These are phyloP conservation scores for Fusarium praegraminearum DNA, from an alignment of 2,329 filamentous ascomycete species.

Conservation along the genomic window DNA sequence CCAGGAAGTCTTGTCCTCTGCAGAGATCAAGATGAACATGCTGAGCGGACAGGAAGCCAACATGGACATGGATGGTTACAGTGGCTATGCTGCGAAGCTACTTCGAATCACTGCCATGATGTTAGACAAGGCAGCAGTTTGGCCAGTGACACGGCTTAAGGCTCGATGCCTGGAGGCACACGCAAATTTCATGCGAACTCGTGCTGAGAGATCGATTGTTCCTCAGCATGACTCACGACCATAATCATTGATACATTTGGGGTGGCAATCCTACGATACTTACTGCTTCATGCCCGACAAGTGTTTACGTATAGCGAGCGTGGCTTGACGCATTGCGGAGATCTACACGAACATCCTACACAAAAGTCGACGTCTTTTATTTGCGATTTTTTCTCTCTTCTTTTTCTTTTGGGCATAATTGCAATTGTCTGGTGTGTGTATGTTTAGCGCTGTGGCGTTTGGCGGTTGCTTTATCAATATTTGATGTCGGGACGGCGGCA, in stretches of 20 bases:
- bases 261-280: not conserved
- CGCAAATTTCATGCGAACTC: conserved; percentile 62
- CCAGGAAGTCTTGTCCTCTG: conserved; percentile 78
- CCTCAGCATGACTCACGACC: conserved; percentile 51
- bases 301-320: conserved; percentile 1
- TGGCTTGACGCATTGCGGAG: conserved; percentile 11
- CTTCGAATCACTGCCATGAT: conserved; percentile 86
- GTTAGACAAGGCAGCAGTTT: conserved; percentile 89
- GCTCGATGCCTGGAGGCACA: conserved; percentile 67
- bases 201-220: conserved; percentile 65
- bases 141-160: conserved; percentile 76
- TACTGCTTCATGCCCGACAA: not conserved
- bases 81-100: conserved; percentile 86
- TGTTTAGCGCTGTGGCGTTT: conserved; percentile 39
- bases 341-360: conserved; percentile 5
- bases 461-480: conserved; percentile 20
- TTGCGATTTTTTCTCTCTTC: conserved; percentile 13
- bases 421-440: conserved; percentile 14
- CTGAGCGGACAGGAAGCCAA: conserved; percentile 65
- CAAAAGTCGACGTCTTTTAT: conserved; percentile 33
- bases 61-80: conserved; percentile 68
- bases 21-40: conserved; percentile 82
- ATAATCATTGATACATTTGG: conserved; percentile 5
- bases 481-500: conserved; percentile 5
- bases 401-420: conserved; percentile 7